Evolutionary conservation across 1,284 basidiomycete genomes (phyloP).

Genomic region (Leccinum subrobustum): DNA sequence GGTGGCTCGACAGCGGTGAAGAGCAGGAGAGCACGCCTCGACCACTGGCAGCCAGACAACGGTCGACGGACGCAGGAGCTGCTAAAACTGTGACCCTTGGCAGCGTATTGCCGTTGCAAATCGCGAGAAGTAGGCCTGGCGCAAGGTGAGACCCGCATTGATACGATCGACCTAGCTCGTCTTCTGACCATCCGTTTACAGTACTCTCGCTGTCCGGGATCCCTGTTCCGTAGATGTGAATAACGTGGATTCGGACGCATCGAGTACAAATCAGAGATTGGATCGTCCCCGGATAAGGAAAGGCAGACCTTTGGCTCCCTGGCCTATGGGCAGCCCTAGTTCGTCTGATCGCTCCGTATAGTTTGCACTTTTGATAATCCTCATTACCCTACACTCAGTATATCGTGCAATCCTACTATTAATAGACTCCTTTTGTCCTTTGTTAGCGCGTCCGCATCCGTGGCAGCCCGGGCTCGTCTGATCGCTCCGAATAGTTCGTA

Average conservation of each 20-base stretch:
- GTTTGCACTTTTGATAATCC: not conserved
- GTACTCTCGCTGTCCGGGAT: not conserved
- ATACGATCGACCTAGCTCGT: not conserved
- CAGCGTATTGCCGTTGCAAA: slow-evolving; percentile 16
- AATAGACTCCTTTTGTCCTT: not conserved
- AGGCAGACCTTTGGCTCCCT: not conserved
- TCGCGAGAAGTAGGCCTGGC: slow-evolving; percentile 15
- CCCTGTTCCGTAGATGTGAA: slow-evolving; percentile 14
- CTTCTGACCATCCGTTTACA: not conserved
- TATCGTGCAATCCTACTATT: not conserved
- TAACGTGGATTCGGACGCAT: slow-evolving; percentile 24
- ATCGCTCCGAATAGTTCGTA: no score
- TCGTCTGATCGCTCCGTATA: not conserved
- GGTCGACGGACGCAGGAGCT: not conserved
- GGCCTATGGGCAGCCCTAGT: slow-evolving; percentile 16
- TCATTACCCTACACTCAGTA: not conserved
- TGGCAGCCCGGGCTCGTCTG: no score
- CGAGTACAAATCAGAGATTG: slow-evolving; percentile 9
- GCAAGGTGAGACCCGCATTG: slow-evolving; percentile 14
- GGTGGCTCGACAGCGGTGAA: slow-evolving; percentile 4
- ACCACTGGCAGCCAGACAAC: slow-evolving; percentile 12
- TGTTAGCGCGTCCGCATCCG: no score
- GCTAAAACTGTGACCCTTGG: not conserved
- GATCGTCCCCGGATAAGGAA: slow-evolving; percentile 4
- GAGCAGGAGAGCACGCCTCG: slow-evolving; percentile 28